Evolutionary conservation across 2,329 filamentous ascomycete genomes (phyloP).

Genomic region (Arthrobotrys pseudoclavata): DNA sequence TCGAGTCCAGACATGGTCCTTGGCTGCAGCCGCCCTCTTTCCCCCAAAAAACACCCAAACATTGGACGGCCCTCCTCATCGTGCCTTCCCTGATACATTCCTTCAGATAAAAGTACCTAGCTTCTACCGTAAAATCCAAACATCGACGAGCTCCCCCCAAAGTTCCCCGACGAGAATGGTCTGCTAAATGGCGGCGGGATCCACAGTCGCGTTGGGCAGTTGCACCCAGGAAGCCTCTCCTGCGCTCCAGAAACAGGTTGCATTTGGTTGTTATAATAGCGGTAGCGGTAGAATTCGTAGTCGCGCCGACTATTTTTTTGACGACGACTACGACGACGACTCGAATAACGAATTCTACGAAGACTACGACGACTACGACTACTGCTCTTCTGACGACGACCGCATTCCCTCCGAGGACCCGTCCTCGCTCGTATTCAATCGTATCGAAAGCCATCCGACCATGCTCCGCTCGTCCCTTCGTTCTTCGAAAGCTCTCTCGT

Average conservation of each 20-base stretch:
- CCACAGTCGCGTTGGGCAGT: conserved; percentile 58
- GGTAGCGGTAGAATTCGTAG: neutral
- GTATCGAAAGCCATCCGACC: conserved; percentile 8
- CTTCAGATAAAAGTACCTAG: too few species aligned
- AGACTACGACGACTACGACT: neutral
- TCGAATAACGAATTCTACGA: neutral
- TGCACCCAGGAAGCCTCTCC: conserved; percentile 22
- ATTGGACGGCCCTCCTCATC: neutral
- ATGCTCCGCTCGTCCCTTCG: conserved; percentile 55
- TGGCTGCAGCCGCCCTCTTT: conserved; percentile 2
- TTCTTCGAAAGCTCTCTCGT: conserved; percentile 48
- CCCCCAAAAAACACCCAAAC: conserved; percentile 6
- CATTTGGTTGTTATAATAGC: neutral
- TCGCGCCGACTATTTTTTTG: conserved; percentile 35
- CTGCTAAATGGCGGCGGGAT: conserved; percentile 59
- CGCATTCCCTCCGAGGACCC: conserved; percentile 18
- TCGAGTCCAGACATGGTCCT: neutral
- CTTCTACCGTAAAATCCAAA: neutral
- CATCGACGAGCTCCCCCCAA: conserved; percentile 1
- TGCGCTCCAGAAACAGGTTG: too few species aligned
- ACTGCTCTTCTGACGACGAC: conserved; percentile 19
- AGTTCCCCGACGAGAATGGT: conserved; percentile 34
- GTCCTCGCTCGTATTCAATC: neutral
- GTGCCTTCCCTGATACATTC: too few species aligned
- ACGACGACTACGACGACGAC: conserved; percentile 19